Base-by-base conservation (phyloP, 106 monocot genomes). In the Xerophyta viscosa region DNA sequence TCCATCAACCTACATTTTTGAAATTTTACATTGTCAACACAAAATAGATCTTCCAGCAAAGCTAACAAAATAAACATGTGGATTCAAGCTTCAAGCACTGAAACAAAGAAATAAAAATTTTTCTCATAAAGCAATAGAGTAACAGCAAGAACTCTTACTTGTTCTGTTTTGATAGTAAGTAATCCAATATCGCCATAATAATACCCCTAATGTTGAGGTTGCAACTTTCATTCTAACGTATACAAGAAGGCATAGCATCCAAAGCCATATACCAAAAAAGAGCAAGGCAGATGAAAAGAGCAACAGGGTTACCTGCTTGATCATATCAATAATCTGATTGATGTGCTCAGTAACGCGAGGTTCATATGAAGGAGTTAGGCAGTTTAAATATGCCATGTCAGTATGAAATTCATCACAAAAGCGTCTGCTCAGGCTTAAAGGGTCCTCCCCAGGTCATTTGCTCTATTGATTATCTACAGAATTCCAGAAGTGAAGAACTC, bases 401-500 rank as follows among this genome's bases (percentile, higher is more conserved):
- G 59, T 61, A 33, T 76, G 73, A 48, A 96, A 96, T 37, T 96
- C 96, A 62, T 77, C 76, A 69, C 76, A 89, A 48, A 58, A 96
- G 50, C 81, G 78, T 50, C 68, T 85, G 82, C 96, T 89, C 58
- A 96, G 64, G 45, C 51, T 65, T 24, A 89, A 56, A 68, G 96
- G 96, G 71, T 96, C 85, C 65, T 89, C 96, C 26, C 76, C 71
- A 79, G 48, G 39, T 96, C 78, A 66, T 86, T 89, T 60, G 96
- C 89, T 69, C 85, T 76, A 46, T 56, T 73, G 77, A 96, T 96
- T 73, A 96, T 96, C 96, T 96, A 89, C 73, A 96, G 61, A 71
- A 69, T 80, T 67, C 77, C 69, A 75, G 66, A 90, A 81, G 64
- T 60, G 73, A 62, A 87, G 60, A 84, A 65, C 73, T 84, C 75